Percentiles rank a stretch among this genome's conserved stretches.
Conservation (phyloP, 306 rosid species). For the Gynostemma pentaphyllum region DNA sequence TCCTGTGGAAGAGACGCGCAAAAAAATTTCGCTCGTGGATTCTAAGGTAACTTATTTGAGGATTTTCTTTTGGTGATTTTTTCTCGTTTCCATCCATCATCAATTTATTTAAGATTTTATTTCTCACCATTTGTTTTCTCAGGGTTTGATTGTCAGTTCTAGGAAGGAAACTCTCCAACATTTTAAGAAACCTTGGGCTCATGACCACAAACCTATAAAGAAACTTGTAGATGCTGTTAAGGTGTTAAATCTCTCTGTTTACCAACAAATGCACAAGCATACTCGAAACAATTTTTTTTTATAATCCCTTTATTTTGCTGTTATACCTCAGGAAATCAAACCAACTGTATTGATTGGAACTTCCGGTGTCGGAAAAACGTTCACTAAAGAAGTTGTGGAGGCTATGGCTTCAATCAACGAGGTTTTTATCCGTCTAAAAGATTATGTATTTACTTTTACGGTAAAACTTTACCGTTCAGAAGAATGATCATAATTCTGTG, state of each 20-base stretch:
- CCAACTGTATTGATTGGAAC: slow-evolving; percentile 19
- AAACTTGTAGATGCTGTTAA: slow-evolving; percentile 16
- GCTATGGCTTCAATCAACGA: slow-evolving; percentile 29
- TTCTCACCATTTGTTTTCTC: neutral
- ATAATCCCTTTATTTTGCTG: neutral
- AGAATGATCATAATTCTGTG: neutral
- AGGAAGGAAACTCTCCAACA: slow-evolving; percentile 17
- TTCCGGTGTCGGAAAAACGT: slow-evolving; percentile 11
- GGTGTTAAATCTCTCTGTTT: slow-evolving; percentile 4
- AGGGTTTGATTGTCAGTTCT: slow-evolving; percentile 17
- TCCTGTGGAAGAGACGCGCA: slow-evolving; percentile 71
- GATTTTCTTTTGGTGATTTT: neutral
- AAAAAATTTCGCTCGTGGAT: slow-evolving; percentile 83
- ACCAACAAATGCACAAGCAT: neutral
- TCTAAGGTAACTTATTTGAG: slow-evolving; percentile 55
- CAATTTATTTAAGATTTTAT: neutral
- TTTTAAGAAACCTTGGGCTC: slow-evolving; percentile 23
- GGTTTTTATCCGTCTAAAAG: slow-evolving; percentile 22
- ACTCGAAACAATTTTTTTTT: neutral
- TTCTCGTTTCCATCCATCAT: neutral
- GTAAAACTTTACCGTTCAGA: neutral
- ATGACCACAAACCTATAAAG: slow-evolving; percentile 13
- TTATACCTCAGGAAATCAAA: slow-evolving; percentile 11
- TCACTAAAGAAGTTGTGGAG: slow-evolving; percentile 18
- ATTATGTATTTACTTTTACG: neutral